Evolutionary conservation across 2,329 filamentous ascomycete species (phyloP), one percentile per base, ranked within the genome.

Genomic region (Cercospora sp.): DNA sequence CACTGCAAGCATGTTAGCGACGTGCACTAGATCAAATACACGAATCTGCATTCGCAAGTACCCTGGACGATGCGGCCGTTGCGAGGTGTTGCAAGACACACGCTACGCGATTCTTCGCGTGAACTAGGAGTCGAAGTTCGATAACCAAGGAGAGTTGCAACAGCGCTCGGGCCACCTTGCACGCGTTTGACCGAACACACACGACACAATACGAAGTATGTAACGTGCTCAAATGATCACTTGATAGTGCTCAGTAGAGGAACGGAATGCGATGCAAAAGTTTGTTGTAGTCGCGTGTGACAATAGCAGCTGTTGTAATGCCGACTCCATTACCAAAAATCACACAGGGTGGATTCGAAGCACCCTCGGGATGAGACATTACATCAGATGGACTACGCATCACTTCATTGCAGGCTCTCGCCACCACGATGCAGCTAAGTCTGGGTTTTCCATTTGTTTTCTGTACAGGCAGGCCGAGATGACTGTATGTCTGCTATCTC

Each of bases 1-100:
- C 68, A 53, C 67, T 69, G 65, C 57, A 60, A 68, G 55, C 42
- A 33, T 65, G 36, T 69, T 69, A 69, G 67, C 67, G 48, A 59
- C 31, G 30, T 60, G 33, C 51, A 42, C 20, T 9, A 42, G 48
- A 42, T 26, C 33, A 55, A 45, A 45, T 36, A 33, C 42, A 28
- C 39, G 31, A 33, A 36, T 12, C 55, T 36, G n/a, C 8, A n/a
- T 36, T 26, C 26, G 10, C 16, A 23, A 33, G 58, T 66, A 68
- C 67, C 67, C 67, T 63, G 67, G 67, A 68, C 67, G 67, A 68
- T 64, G 64, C 67, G 33, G 51, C 55, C 66, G 61, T 64, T 45
- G 23, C 59, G 63, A 60, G 39, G 45, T 68, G 66, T 68, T 55
- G 63, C 48, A 39, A 55, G 12, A 36, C 55, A 59, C 55, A 58